These are phyloP conservation scores for Adenanthera pavonina DNA, from an alignment of 306 rosid species.

Conservation along the genomic window DNA sequence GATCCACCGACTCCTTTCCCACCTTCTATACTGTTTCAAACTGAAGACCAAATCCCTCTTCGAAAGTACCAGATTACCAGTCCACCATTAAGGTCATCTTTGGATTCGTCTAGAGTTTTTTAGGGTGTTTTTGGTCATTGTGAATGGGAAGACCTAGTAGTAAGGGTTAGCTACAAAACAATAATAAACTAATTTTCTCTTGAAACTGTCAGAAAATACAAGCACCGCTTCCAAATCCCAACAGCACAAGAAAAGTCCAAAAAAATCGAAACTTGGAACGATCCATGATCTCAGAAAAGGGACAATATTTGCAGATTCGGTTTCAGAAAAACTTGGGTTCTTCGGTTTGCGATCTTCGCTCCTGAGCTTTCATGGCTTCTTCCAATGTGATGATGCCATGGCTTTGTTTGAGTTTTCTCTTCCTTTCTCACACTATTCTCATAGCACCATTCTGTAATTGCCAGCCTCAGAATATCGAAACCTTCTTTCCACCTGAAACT, in stretches of 20 bases:
- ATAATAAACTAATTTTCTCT: conserved; percentile 44
- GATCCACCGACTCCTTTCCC: conserved; percentile 24
- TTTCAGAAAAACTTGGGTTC: conserved; percentile 15
- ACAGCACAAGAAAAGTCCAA: conserved; percentile 35
- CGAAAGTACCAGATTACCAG: conserved; percentile 36
- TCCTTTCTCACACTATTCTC: conserved; percentile 26
- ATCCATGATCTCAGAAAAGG: conserved; percentile 22
- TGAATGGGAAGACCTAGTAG: background rate
- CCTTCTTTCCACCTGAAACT: conserved; percentile 52
- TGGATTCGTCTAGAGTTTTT: background rate
- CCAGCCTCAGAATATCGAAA: conserved; percentile 72
- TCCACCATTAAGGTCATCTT: background rate
- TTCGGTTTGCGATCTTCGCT: conserved; percentile 18
- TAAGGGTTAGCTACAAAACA: conserved; percentile 19
- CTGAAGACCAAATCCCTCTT: conserved; percentile 34
- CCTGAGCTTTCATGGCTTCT: conserved; percentile 50
- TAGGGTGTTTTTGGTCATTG: conserved; percentile 45
- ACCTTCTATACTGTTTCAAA: conserved; percentile 38
- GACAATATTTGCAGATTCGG: conserved; percentile 28
- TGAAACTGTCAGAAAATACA: conserved; percentile 71
- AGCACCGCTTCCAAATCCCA: conserved; percentile 23
- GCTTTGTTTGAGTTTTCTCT: conserved; percentile 40
- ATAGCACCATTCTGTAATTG: conserved; percentile 34
- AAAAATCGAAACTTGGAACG: conserved; percentile 36
- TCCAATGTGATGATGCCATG: conserved; percentile 41